These are phyloP conservation scores for Peribolospora baueri DNA, from an alignment of 768 basidiomycete genomes.

Conservation along the genomic window DNA sequence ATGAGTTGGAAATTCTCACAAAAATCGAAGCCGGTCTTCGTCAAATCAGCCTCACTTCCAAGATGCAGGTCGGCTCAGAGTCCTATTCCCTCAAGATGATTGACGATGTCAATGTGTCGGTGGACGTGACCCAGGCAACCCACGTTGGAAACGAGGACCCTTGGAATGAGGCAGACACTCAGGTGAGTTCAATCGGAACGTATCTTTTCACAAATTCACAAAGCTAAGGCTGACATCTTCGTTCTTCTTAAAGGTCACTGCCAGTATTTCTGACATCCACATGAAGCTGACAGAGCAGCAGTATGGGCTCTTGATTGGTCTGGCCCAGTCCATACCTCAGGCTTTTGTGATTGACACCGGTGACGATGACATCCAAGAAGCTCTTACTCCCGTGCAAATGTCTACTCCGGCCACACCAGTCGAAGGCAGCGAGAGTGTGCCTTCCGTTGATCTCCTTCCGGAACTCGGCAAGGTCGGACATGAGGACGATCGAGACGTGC, in stretches of 20 bases:
- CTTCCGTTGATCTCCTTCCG: conserved; percentile 20
- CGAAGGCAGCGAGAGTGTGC: background rate
- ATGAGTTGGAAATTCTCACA: conserved; percentile 26
- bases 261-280: conserved; percentile 61
- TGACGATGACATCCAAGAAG: conserved; percentile 14
- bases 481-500: conserved; percentile 19
- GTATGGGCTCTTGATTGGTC: conserved; percentile 41
- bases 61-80: conserved; percentile 29
- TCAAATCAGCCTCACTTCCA: conserved; percentile 63
- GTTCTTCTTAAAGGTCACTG: conserved; percentile 28
- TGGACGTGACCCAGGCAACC: conserved; percentile 40
- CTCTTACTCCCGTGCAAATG: conserved; percentile 6
- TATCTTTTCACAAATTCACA: conserved; percentile 11
- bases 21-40: conserved; percentile 48
- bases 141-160: conserved; percentile 32
- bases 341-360: conserved; percentile 33
- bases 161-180: conserved; percentile 39
- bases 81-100: conserved; percentile 53
- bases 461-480: conserved; percentile 19
- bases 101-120: conserved; percentile 57
- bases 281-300: conserved; percentile 62
- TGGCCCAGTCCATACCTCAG: conserved; percentile 44
- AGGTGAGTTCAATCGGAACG: conserved; percentile 27
- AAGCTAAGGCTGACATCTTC: conserved; percentile 1
- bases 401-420: conserved; percentile 5